Evolutionary conservation across 1,284 basidiomycete species (phyloP), one percentile per base, ranked within the genome.

Genomic region (Sanguinoderma infundibulare): DNA sequence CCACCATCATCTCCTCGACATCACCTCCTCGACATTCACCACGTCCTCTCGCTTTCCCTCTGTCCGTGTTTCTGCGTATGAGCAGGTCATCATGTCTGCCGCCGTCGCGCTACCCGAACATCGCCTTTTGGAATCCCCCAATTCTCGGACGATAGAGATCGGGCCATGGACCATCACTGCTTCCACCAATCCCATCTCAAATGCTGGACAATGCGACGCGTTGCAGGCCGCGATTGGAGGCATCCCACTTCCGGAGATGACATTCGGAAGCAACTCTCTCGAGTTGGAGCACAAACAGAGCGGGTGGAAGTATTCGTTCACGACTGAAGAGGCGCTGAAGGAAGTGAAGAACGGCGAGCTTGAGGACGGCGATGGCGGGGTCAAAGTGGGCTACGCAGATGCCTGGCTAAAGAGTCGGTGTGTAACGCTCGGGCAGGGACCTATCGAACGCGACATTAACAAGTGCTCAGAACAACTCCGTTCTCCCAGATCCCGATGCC

Each of bases 211-310:
- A 65, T 83, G 84, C 54, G 88, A 98, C 69, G 83, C 83, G 2
- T 77, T 93, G 52, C 89, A 92, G 60, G 76, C 81, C 3, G 68
- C 76, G 0, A 78, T 92, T 5, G 86, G 66, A 10, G 73, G 87
- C 3, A 84, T 99, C 32, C 93, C 96, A 0, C 77, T 97, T 0
- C 98, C 98, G 2, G 97, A 99, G 74, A 99, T 99, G 95, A 96
- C 93, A 0, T 99, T 98, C 72, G 96, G 96, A 5, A 87, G 86
- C 74, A 99, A 98, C 75, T 77, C 77, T 20, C 82, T 99, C 1
- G 78, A 82, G 7, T 78, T 98, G 42, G 79, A 82, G 44, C 87
- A 92, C 68, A 75, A 71, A 8, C 75, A 83, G 1, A 87, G 86
- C 22, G 85, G 84, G 2, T 91, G 91, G 81, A 78, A 75, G 46